phyloP scores from a whole-genome alignment of 768 basidiomycete species.

The Kwoniella heveanensis region DNA sequence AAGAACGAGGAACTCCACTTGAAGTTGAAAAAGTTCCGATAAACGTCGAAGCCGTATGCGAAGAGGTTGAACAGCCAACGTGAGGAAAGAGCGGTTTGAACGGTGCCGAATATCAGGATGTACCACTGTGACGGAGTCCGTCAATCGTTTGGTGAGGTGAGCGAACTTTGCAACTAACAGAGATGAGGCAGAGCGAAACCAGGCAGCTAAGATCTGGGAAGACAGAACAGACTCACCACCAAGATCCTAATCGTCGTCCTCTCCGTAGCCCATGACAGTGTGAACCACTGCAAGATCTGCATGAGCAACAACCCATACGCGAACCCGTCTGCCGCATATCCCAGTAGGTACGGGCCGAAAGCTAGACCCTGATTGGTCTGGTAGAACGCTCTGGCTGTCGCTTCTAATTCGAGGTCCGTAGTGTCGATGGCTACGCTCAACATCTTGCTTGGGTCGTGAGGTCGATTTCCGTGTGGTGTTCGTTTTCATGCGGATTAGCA shows the following conservation, averaged over 20 bases:
- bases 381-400: neutral
- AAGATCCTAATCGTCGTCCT: conserved; percentile 2
- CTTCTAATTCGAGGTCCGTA: conserved; percentile 4
- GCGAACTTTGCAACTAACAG: too few species aligned
- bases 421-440: neutral
- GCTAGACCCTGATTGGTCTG: conserved; percentile 3
- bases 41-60: conserved; percentile 14
- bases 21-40: conserved; percentile 18
- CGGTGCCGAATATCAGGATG: conserved; percentile 2
- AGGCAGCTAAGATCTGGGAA: too few species aligned
- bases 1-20: conserved; percentile 11
- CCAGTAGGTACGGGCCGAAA: conserved; percentile 20
- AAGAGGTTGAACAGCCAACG: conserved; percentile 18
- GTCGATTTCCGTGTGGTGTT: too few species aligned
- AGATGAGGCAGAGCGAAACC: too few species aligned
- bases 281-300: conserved; percentile 21
- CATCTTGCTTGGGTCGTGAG: too few species aligned
- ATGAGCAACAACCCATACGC: conserved; percentile 14
- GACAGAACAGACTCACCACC: conserved; percentile 25
- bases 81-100: conserved; percentile 7
- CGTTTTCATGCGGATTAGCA: too few species aligned
- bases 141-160: neutral
- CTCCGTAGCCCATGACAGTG: conserved; percentile 6
- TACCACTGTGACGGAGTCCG: conserved; percentile 5
- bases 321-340: conserved; percentile 18